A percentile compares a stretch with the other conserved stretches of the same genome.
Evolutionary conservation across 805 yeast species (phyloP).

Genomic region (Myxozyma vanderwaltii): DNA sequence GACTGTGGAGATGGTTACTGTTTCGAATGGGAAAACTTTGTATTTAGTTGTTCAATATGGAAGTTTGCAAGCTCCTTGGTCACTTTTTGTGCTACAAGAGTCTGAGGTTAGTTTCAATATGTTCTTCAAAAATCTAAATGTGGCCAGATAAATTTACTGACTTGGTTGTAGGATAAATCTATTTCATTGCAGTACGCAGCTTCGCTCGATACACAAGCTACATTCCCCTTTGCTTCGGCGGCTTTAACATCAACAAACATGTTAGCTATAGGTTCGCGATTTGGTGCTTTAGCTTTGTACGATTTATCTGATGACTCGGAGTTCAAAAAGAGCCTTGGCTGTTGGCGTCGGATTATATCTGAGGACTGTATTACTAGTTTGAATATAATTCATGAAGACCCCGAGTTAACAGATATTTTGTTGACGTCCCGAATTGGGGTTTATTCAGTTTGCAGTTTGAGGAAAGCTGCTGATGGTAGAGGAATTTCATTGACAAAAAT

Average conservation of each 20-base stretch:
- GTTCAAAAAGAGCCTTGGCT: background rate
- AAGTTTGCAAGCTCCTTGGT: constrained; percentile 58
- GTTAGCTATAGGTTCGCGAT: constrained; percentile 70
- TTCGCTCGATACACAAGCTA: constrained; percentile 44
- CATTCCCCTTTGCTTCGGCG: constrained; percentile 63
- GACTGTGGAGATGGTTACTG: constrained; percentile 30
- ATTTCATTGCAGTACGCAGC: background rate
- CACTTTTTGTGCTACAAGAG: constrained; percentile 45
- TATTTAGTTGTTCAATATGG: constrained; percentile 64
- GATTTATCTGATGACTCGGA: constrained; percentile 33
- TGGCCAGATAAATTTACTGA: too few relatives aligned
- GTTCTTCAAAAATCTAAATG: background rate
- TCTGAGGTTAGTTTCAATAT: background rate
- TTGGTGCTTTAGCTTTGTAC: constrained; percentile 64
- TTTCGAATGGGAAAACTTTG: constrained; percentile 10
- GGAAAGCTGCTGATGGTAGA: background rate
- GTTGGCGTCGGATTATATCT: constrained; percentile 28
- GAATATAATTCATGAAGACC: background rate
- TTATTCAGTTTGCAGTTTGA: constrained; percentile 18
- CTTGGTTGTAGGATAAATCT: background rate
- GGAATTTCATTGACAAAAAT: constrained; percentile 39
- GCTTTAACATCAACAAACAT: constrained; percentile 45
- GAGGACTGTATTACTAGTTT: constrained; percentile 28
- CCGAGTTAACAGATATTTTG: constrained; percentile 9
- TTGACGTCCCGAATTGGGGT: constrained; percentile 28